Conservation (phyloP, 106 monocot species). For the Narthecium ossifragum region DNA sequence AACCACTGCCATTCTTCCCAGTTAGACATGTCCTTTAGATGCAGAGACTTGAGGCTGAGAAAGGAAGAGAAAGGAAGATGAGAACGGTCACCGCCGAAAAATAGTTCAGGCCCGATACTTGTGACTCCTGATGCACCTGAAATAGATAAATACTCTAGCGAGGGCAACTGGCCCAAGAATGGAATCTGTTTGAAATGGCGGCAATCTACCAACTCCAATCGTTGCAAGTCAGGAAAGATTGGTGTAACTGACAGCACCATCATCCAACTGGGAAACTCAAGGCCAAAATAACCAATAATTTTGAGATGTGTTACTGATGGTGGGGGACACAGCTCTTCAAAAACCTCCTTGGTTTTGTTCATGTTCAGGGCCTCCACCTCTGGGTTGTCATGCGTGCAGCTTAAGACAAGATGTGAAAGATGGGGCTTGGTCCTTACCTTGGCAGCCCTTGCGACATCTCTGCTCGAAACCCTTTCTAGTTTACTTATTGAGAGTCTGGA, state of each 20-base stretch:
- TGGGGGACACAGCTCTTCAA: slow-evolving; percentile 22
- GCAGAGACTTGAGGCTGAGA: slow-evolving; percentile 2
- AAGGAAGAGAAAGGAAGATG: background rate
- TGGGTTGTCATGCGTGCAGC: background rate
- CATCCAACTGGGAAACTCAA: slow-evolving; percentile 19
- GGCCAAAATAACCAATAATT: slow-evolving; percentile 16
- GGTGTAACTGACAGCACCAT: no score
- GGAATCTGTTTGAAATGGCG: slow-evolving; percentile 2
- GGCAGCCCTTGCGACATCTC: background rate
- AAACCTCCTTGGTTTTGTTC: slow-evolving; percentile 10
- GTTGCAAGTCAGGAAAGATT: background rate
- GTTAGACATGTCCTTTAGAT: background rate
- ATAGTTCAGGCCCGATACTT: slow-evolving; percentile 3
- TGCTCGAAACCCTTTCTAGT: slow-evolving; percentile 7
- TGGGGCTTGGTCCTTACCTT: background rate
- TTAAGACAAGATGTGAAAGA: background rate
- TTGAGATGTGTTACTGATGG: background rate
- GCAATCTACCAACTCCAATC: background rate
- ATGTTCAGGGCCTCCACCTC: background rate
- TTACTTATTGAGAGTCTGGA: background rate
- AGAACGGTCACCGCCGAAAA: background rate
- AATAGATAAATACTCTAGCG: slow-evolving; percentile 7
- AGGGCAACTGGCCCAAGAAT: slow-evolving; percentile 9
- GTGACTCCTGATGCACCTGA: background rate
- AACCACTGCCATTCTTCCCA: slow-evolving; percentile 11